Base-by-base conservation (phyloP, 192 early-diverging fungal genomes). In the Coemansia pectinata region DNA sequence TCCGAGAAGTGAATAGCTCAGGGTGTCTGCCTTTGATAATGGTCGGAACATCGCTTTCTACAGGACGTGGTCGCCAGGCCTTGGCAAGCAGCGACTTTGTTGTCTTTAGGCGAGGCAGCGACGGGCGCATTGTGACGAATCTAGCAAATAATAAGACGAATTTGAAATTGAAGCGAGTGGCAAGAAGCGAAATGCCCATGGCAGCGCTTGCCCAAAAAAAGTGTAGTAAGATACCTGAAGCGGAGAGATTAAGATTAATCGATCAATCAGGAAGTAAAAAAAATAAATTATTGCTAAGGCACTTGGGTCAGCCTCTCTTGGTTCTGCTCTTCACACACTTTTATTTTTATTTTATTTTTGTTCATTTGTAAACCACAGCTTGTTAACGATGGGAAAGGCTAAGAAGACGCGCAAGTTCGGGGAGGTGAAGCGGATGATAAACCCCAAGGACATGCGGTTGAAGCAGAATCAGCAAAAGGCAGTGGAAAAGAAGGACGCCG, bases 401-500 rank as follows among this genome's bases (percentile, higher is more conserved):
- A 96, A 90, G 66, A 91, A 87, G 69, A 96, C 95, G 40, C 90
- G 93, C 85, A 95, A 96, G 87, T 97, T 98, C 81, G 97, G 91
- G 34, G 85, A 90, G 59, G 94, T 96, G 47, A 98, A 98, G 85
- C 91, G 95, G 25, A 93, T 95, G 76, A 87, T 98, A 68, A 91
- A 90, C 63, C 91, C 93, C 31, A 95, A 94, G 36, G 97, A 98
- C 80, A 85, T 91, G 40, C 88, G 97, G 48, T 85, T 98, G 85
- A 94, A 89, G 69, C 67, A 74, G 73, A 78, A 78, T 65, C 81
- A 86, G 86, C 83, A 42, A 69, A 79, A 78, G 34, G 68, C 60
- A 39, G 45, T 12, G 2, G 70, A 67, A 4, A 40, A 65, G 27
- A 48, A 77, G n/a, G 50, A 66, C 7, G 21, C 47, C 1, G 41